Conservation (phyloP, 208 protist species). For the Crithidia brevicula region DNA sequence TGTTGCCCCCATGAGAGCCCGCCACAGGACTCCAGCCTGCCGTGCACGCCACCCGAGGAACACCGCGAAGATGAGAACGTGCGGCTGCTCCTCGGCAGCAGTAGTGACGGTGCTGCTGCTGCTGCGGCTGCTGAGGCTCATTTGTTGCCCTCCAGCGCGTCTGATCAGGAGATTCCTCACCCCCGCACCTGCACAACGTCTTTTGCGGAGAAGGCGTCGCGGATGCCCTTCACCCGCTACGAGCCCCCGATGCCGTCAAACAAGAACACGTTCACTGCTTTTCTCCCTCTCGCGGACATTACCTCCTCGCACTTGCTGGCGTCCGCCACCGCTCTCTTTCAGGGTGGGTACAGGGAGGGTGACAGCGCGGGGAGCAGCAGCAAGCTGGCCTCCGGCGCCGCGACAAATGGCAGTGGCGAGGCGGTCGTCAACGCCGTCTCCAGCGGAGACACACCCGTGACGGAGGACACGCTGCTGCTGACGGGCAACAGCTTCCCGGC, state of each 20-base stretch:
- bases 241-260: constrained; percentile 36
- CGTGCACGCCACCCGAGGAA: constrained; percentile 8
- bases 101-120: not conserved
- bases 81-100: not conserved
- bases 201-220: not conserved
- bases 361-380: not conserved
- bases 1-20: not conserved
- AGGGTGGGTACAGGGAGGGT: not conserved
- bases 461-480: constrained; percentile 12
- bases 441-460: constrained; percentile 6
- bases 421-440: no score
- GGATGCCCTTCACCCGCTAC: constrained; percentile 16
- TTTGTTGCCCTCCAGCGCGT: not conserved
- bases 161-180: constrained; percentile 4
- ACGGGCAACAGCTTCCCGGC: not conserved
- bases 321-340: not conserved
- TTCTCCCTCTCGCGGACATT: constrained; percentile 22
- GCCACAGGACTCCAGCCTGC: not conserved
- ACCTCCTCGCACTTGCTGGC: constrained; percentile 25
- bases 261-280: constrained; percentile 27
- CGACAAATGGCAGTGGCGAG: constrained; percentile 6
- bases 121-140: no score
- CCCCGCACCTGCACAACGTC: not conserved
- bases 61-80: not conserved
- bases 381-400: not conserved